Evolutionary conservation across 768 basidiomycete genomes (phyloP), one percentile per base, ranked within the genome.

Genomic region (Trametopsis cervina): DNA sequence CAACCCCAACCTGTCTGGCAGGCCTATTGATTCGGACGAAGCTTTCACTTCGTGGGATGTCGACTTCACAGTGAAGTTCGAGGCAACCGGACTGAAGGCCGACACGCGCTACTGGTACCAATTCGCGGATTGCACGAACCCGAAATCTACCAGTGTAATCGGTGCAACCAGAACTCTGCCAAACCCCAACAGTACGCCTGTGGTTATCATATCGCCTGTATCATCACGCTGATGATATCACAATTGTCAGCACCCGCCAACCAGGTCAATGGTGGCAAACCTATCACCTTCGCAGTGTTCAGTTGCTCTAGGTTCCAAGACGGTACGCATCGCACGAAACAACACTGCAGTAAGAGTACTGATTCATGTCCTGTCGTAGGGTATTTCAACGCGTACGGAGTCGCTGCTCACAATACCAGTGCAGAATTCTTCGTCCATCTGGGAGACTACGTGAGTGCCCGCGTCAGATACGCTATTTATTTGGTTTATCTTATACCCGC

Each of bases 361-460:
- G n/a, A n/a, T n/a, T n/a, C n/a, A n/a, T n/a, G n/a, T 39, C 23
- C 35, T 21, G 21, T 22, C 12, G 38, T 54, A 74, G 77, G 78
- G 1, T 78, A 70, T 63, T 82, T 81, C 66, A 80, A 79, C 60
- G 78, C 78, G 9, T 82, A 81, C 55, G 76, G 74, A 3, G 68
- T 72, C 42, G 77, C 76, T 4, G 73, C 76, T 13, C 73, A 71
- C 49, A 76, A 76, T 50, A 73, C 74, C 11, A 66, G 67, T 11
- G 69, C 76, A 1, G 76, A 80, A 50, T 61, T 78, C 27, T 79
- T 76, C 48, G 59, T 81, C 9, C 79, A 81, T 54, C 67, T 81
- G 17, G 79, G 79, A 5, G 78, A 80, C 61, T 82, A 80, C 54
- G 75, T 77, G 52, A n/a, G 70, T 62, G 21, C 9, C 11, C 18